Conservation (phyloP, 2,329 filamentous ascomycete genomes). For the Phoma sp. region DNA sequence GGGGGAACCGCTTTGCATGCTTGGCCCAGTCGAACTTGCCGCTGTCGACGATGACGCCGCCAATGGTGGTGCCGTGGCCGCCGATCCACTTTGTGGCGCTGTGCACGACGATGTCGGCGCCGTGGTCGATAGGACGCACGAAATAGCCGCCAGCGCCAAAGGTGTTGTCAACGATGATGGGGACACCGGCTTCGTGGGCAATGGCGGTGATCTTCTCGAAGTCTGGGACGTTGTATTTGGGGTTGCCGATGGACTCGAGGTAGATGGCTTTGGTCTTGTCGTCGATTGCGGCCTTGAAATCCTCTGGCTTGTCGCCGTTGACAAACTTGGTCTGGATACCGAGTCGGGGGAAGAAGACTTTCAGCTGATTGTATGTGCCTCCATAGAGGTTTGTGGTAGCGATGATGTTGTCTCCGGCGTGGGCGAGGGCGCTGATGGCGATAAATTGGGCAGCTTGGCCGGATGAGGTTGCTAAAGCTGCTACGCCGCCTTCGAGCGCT, state of each 20-base stretch:
- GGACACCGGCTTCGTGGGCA: constrained; percentile 70
- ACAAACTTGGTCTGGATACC: constrained; percentile 91
- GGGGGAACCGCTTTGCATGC: constrained; percentile 82
- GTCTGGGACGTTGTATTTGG: constrained; percentile 90
- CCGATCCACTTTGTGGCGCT: constrained; percentile 98
- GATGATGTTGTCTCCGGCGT: constrained; percentile 90
- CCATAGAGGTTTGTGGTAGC: constrained; percentile 87
- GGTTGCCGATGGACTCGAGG: constrained; percentile 87
- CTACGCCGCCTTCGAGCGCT: constrained; percentile 91
- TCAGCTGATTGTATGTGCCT: constrained; percentile 97
- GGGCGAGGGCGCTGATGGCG: constrained; percentile 81
- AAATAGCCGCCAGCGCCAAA: constrained; percentile 94
- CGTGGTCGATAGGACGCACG: constrained; percentile 83
- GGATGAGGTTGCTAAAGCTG: constrained; percentile 81
- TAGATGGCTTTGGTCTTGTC: constrained; percentile 93
- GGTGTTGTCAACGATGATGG: constrained; percentile 79
- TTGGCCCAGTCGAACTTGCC: constrained; percentile 95
- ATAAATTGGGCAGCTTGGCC: constrained; percentile 95
- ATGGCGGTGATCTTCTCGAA: constrained; percentile 84
- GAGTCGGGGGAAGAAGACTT: constrained; percentile 84
- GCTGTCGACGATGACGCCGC: constrained; percentile 82
- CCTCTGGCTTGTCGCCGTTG: constrained; percentile 76
- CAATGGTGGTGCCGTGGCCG: constrained; percentile 85
- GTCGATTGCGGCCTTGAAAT: constrained; percentile 83
- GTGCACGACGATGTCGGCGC: constrained; percentile 92